Base-by-base conservation (phyloP, 2,329 filamentous ascomycete genomes). In the Ceratocystis alfenasii region DNA sequence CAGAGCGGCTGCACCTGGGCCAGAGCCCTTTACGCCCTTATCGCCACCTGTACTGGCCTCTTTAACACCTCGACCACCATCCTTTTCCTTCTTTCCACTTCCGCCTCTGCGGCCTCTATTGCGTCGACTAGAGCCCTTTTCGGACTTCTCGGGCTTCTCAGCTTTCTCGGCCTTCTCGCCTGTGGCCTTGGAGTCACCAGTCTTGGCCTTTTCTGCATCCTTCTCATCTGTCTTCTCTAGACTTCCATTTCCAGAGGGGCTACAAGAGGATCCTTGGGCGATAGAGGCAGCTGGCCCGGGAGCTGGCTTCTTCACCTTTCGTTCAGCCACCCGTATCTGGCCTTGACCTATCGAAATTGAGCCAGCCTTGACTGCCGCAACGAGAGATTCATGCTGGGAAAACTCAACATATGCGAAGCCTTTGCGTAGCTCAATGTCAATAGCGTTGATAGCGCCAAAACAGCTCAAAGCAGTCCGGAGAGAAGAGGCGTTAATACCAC, bases 391-490 rank as follows among this genome's bases (percentile, higher is more conserved):
- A 0, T 87, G 81, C 25, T 90, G 86, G 8, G 83, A 82, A 76
- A 96, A 97, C 69, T 96, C 89, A 48, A 95, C 87, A 73, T 96
- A 96, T 1, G 91, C 93, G 71, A 96, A 95, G 0, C 91, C 91
- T 74, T 96, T 96, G 72, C 92, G 88, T 74, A 91, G 92, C 73
- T 97, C 93, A 65, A 97, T 93, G 71, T 96, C 93, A 20, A 96
- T 89, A 69, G 85, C 87, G 0, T 83, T 83, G 59, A 96, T 83
- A 1, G 82, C 75, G 1, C 93, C 93, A 70, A 90, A 95, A 0
- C 77, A 75, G 57, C 86, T 81, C 73, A 97, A 84, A 0, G 88
- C 86, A 70, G 87, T 82, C 71, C 87, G 86, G 1, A 97, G 83
- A 0, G 91, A 76, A 0, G 87, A 78, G 72, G 96, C 93, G 0